phyloP scores from a whole-genome alignment of 1,284 basidiomycete genomes.

The Boletus mariae region DNA sequence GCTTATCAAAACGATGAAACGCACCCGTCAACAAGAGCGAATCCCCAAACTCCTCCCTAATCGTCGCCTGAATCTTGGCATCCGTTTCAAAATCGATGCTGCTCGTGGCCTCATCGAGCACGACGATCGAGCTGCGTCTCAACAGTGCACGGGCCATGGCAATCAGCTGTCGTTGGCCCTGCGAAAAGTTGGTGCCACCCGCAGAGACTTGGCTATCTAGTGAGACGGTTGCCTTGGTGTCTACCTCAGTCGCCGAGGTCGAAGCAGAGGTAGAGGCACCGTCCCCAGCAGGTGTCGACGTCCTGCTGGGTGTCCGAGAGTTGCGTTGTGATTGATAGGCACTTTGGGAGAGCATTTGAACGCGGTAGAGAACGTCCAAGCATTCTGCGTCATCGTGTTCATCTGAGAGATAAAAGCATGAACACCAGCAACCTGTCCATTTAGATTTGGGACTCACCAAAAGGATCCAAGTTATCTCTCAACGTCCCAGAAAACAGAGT shows the following conservation, averaged over 20 bases:
- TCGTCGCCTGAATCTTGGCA: conserved; percentile 61
- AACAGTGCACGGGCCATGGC: conserved; percentile 65
- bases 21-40: conserved; percentile 47
- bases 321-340: conserved; percentile 43
- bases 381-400: conserved; percentile 82
- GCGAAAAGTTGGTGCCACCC: conserved; percentile 68
- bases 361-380: conserved; percentile 45
- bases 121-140: conserved; percentile 58
- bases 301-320: conserved; percentile 18
- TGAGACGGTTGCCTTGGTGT: conserved; percentile 41
- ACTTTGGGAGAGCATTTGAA: conserved; percentile 55
- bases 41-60: conserved; percentile 59
- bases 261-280: conserved; percentile 10
- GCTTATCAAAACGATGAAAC: conserved; percentile 6
- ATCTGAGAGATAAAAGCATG: conserved; percentile 33
- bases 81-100: conserved; percentile 62
- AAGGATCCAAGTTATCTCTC: conserved; percentile 85
- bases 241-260: conserved; percentile 30
- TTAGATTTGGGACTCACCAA: conserved; percentile 38
- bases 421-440: not conserved
- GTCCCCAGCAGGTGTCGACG: conserved; percentile 19
- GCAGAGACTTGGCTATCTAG: conserved; percentile 58
- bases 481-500: conserved; percentile 86
- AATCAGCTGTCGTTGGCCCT: conserved; percentile 70
- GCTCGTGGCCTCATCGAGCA: conserved; percentile 70